Base-by-base conservation (phyloP, 73 alveolate species). In the Paramecium biaurelia region DNA sequence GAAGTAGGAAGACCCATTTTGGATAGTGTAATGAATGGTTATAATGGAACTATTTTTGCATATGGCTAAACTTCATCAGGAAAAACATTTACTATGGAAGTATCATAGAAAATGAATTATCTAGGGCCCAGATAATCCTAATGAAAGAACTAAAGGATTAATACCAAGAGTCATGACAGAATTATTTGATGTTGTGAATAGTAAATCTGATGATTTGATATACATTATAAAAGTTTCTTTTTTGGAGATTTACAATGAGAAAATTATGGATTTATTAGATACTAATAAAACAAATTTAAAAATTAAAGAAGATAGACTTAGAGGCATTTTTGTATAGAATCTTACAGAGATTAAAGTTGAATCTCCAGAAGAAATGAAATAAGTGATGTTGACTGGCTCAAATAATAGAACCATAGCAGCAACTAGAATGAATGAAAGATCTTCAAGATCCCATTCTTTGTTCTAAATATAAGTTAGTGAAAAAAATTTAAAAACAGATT, bases 11-110 rank as follows among this genome's bases (percentile, higher is more conserved):
- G 70, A 30, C 95, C 96, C 18, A 86, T 89, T 37, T 74, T 93
- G 11, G 93, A 92, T 49, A 93, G 93, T 58, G 97, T 97, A 53
- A 94, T 98, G 90, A 95, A 95, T 72, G 99, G 99, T 21, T 98
- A 95, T 95, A 98, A 97, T 93, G 99, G 99, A 6, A 98, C 99
- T 1, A 95, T 98, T 7, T 98, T 98, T 93, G 98, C 99, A 21
- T 98, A 98, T 92, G 99, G 99, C 14, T 95, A 98, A 92, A 98
- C 99, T 20, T 99, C 99, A 21, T 93, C 98, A 68, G 99, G 99
- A 47, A 98, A 98, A 85, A 97, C 99, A 21, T 96, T 93, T 92
- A 97, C 99, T 11, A 98, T 98, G 99, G 99, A 97, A 87, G 99
- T 97, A 84, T 57, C 63, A 74, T 59, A 35, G 4, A 84, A 0